Percentiles rank a stretch among this genome's conserved stretches.
phyloP scores from a whole-genome alignment of 2,329 filamentous ascomycete species.

The Huntiella abstrusa region DNA sequence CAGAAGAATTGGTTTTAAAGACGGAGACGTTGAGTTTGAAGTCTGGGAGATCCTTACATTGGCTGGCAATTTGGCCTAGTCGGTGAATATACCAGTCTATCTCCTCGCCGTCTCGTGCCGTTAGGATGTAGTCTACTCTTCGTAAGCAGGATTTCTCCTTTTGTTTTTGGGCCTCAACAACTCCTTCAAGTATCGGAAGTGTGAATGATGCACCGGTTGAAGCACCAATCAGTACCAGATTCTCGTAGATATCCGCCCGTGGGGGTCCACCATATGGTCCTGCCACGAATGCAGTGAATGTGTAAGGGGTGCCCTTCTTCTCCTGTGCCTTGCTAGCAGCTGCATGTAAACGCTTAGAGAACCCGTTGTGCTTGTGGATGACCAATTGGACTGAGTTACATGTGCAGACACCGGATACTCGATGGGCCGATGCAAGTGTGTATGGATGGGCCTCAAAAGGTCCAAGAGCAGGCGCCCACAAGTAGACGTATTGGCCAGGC shows the following conservation, averaged over 20 bases:
- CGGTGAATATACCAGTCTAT: slow-evolving; percentile 35
- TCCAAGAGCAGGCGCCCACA: slow-evolving; percentile 38
- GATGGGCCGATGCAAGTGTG: slow-evolving; percentile 39
- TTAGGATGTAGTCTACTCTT: slow-evolving; percentile 32
- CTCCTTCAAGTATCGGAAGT: slow-evolving; percentile 36
- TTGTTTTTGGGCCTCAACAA: slow-evolving; percentile 21
- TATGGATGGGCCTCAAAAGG: slow-evolving; percentile 39
- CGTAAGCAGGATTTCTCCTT: slow-evolving; percentile 27
- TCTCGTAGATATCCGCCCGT: slow-evolving; percentile 39
- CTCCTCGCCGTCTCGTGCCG: slow-evolving; percentile 32
- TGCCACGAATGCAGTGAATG: slow-evolving; percentile 28
- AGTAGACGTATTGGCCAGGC: slow-evolving; percentile 41
- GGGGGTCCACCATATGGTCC: slow-evolving; percentile 39
- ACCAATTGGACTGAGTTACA: slow-evolving; percentile 43
- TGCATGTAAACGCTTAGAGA: slow-evolving; percentile 33
- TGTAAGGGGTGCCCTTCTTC: slow-evolving; percentile 15
- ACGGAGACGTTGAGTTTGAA: slow-evolving; percentile 13
- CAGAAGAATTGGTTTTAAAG: too few species aligned
- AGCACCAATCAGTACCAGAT: slow-evolving; percentile 38
- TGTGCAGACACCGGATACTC: slow-evolving; percentile 29
- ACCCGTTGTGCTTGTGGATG: slow-evolving; percentile 35
- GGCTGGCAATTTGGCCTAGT: slow-evolving; percentile 26
- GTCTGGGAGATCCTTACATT: slow-evolving; percentile 17
- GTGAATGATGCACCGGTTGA: slow-evolving; percentile 46
- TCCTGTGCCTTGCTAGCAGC: slow-evolving; percentile 23